Evolutionary conservation across 2,329 filamentous ascomycete species (phyloP).

Genomic region (Pseudogymnoascus sp.): DNA sequence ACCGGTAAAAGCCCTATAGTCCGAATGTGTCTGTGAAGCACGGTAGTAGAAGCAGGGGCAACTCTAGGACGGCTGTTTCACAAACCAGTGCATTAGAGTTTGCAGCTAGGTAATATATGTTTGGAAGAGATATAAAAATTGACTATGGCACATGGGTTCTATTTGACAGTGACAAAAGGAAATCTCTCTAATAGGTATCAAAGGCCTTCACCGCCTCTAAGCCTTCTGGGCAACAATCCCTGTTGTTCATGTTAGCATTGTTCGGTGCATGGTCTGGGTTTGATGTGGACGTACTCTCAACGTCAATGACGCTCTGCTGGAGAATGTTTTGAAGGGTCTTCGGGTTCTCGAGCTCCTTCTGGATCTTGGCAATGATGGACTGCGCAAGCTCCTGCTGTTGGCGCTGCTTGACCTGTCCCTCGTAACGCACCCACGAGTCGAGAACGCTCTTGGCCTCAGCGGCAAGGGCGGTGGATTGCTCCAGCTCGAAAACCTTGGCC

Average conservation of each 20-base stretch:
- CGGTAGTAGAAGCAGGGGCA: not conserved
- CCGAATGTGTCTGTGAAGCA: not conserved
- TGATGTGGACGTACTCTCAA: constrained; percentile 68
- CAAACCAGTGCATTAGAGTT: not conserved
- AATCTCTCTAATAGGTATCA: constrained; percentile 8
- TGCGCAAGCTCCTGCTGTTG: constrained; percentile 96
- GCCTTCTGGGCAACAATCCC: constrained; percentile 11
- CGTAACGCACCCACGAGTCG: constrained; percentile 98
- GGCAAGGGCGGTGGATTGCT: constrained; percentile 90
- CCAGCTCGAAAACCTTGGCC: constrained; percentile 91
- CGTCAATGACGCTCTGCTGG: constrained; percentile 89
- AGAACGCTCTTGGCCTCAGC: constrained; percentile 91
- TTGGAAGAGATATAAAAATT: constrained; percentile 8
- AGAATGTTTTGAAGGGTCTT: constrained; percentile 96
- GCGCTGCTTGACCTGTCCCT: constrained; percentile 96
- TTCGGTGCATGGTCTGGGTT: not conserved
- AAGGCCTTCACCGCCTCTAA: not conserved
- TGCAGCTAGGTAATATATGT: constrained; percentile 1
- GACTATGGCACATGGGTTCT: constrained; percentile 10
- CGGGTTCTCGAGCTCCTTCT: constrained; percentile 97
- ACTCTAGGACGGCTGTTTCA: not conserved
- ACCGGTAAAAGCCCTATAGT: not conserved
- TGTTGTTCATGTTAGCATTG: constrained; percentile 2
- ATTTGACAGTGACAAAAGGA: constrained; percentile 10
- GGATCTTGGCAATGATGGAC: constrained; percentile 90